Base-by-base conservation (phyloP, 2,329 filamentous ascomycete genomes). In the Elsinoe australis region DNA sequence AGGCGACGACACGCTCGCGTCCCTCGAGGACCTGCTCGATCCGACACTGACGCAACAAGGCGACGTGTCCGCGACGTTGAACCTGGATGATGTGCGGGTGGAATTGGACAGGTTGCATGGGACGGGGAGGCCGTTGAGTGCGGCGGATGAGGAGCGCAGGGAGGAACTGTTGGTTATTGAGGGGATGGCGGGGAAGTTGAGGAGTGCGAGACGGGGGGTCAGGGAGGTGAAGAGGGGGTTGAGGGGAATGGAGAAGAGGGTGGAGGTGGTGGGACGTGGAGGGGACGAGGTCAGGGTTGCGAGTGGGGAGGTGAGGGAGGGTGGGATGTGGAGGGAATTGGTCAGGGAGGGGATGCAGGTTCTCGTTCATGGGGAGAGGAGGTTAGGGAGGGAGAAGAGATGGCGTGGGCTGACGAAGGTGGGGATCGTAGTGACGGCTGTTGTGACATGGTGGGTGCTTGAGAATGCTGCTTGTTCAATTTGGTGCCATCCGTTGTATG, bases 401-500 rank as follows among this genome's bases (percentile, higher is more conserved):
- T 31, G 39, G 39, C 10, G 36, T 4, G 33, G 45, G 4, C 17
- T 48, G 21, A 48, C 45, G 9, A 14, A n/a, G 21, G 12, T 15
- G 12, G 45, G 45, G 2, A 39, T 22, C 17, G 18, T 39, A 7
- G 12, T 17, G 19, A n/a, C 22, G 5, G 9, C 22, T 5, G 18
- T 21, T 18, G 18, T 31, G 3, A 31, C 45, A 5, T 48, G 45
- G 45, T 41, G 22, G 24, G 19, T 33, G 21, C 31, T 47, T n/a
- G 49, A 39, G 12, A 32, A 21, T 31, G 14, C 14, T 17, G 49
- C 42, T 2, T 33, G 26, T 53, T 69, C 73, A 28, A 61, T 67
- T 21, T 78, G 73, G 59, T 76, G 72, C 56, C 71, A 75, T 39
- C 71, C 71, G 2, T 53, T 63, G 5, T 71, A 74, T 51, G 71